A percentile compares a stretch with the other conserved stretches of the same genome.
These are phyloP conservation scores for Candida chauliodis DNA, from an alignment of 805 yeast species.

Conservation along the genomic window DNA sequence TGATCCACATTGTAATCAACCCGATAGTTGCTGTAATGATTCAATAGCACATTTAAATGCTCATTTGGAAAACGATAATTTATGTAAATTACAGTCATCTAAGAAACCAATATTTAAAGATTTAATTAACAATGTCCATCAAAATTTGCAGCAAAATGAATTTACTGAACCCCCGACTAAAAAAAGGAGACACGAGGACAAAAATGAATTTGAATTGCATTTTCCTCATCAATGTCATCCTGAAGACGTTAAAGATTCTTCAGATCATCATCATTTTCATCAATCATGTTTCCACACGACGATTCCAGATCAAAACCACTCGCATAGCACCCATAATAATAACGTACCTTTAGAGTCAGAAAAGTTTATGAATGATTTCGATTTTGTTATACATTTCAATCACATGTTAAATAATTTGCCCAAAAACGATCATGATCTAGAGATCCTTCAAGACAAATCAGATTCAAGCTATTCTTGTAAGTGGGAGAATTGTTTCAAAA, in stretches of 20 bases:
- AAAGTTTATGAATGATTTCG: slow-evolving; percentile 30
- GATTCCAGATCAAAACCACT: slow-evolving; percentile 19
- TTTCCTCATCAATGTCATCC: slow-evolving; percentile 39
- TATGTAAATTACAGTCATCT: slow-evolving; percentile 27
- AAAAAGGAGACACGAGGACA: slow-evolving; percentile 9
- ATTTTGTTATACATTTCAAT: slow-evolving; percentile 35
- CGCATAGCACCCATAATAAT: background rate
- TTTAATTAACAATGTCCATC: slow-evolving; percentile 35
- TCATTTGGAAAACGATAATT: slow-evolving; percentile 16
- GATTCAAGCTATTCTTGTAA: slow-evolving; percentile 39
- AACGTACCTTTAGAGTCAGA: slow-evolving; percentile 4
- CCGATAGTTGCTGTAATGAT: slow-evolving; percentile 5
- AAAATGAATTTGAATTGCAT: slow-evolving; percentile 28
- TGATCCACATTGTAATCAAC: slow-evolving; percentile 9
- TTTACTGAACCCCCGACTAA: slow-evolving; percentile 7
- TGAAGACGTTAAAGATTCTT: slow-evolving; percentile 8
- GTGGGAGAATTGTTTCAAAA: slow-evolving; percentile 63
- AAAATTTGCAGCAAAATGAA: slow-evolving; percentile 16
- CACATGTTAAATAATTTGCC: slow-evolving; percentile 10
- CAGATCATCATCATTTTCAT: slow-evolving; percentile 24
- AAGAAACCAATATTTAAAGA: slow-evolving; percentile 36
- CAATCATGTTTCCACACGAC: slow-evolving; percentile 47
- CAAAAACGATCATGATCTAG: background rate
- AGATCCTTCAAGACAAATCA: background rate
- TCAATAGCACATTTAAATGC: slow-evolving; percentile 1